These are phyloP conservation scores for Pestalotiopsis sp. DNA, from an alignment of 2,329 filamentous ascomycete genomes.

Conservation along the genomic window DNA sequence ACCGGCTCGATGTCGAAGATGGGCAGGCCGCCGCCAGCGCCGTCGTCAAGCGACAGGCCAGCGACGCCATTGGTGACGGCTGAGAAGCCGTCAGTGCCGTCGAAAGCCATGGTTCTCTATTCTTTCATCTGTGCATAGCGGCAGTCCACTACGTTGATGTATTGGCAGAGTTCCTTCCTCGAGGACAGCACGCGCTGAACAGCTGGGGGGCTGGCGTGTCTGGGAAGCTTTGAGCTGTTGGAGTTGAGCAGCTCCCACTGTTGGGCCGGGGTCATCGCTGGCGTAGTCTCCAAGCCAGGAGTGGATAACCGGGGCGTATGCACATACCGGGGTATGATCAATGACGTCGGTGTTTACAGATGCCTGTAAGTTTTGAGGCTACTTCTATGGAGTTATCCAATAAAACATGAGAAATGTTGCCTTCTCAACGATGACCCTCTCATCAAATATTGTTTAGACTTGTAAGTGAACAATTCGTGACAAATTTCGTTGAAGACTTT, in stretches of 20 bases:
- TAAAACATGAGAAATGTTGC: no score
- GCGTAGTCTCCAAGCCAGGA: not conserved
- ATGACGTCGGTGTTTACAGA: not conserved
- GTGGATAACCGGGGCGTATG: not conserved
- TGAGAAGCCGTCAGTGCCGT: slow-evolving; percentile 17
- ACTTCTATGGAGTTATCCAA: no score
- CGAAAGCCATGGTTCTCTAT: slow-evolving; percentile 13
- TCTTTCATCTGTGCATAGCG: slow-evolving; percentile 13
- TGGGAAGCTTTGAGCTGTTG: slow-evolving; percentile 5
- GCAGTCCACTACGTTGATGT: not conserved
- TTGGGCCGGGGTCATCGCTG: not conserved
- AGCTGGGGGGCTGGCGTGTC: not conserved
- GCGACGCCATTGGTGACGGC: slow-evolving; percentile 50
- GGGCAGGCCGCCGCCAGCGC: slow-evolving; percentile 66
- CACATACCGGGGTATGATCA: not conserved
- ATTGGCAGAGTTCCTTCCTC: not conserved
- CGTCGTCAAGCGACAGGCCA: slow-evolving; percentile 55
- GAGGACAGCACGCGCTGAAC: not conserved
- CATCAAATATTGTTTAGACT: no score
- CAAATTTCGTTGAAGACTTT: no score
- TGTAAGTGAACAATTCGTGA: no score
- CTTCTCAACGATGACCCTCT: no score
- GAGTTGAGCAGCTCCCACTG: not conserved
- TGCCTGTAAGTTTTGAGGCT: not conserved
- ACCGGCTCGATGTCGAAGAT: slow-evolving; percentile 96